Percentiles rank a stretch among this genome's conserved stretches.
phyloP scores from a whole-genome alignment of 2,329 filamentous ascomycete genomes.

The Fusarium sp. region DNA sequence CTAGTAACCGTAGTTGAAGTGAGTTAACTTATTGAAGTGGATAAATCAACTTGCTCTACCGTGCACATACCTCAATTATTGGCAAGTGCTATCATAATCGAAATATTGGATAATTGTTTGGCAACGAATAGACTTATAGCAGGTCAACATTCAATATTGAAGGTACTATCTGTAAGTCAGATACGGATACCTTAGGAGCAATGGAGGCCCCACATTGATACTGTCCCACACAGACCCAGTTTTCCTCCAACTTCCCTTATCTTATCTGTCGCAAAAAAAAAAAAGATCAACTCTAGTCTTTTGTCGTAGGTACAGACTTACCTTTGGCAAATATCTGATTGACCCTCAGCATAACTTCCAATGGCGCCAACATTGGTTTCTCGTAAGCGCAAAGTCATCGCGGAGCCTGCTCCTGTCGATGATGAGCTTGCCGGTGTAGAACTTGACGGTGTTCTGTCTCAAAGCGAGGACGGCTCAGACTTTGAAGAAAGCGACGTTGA shows the following conservation, averaged over 20 bases:
- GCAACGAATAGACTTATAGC: too few species aligned
- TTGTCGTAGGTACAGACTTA: background rate
- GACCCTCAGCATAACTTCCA: background rate
- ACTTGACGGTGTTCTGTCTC: slow-evolving; percentile 67
- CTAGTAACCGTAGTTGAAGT: background rate
- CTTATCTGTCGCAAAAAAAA: slow-evolving; percentile 32
- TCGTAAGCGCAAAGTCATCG: slow-evolving; percentile 42
- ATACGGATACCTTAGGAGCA: background rate
- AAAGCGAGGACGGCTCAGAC: slow-evolving; percentile 68
- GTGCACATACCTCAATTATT: background rate
- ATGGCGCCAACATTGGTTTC: slow-evolving; percentile 39
- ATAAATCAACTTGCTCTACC: background rate
- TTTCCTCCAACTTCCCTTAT: slow-evolving; percentile 8
- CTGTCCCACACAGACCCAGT: background rate
- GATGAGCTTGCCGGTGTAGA: slow-evolving; percentile 57
- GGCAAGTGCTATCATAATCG: background rate
- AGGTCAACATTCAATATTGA: background rate
- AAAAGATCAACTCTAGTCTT: background rate
- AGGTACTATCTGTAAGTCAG: background rate
- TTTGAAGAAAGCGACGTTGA: slow-evolving; percentile 54
- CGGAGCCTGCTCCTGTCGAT: slow-evolving; percentile 20
- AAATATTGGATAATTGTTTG: background rate
- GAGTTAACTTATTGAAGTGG: background rate
- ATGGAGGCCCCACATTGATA: background rate
- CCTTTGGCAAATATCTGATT: slow-evolving; percentile 4